phyloP scores from a whole-genome alignment of 352 stramenopile species.

The Stephanocyclus meneghinianus region DNA sequence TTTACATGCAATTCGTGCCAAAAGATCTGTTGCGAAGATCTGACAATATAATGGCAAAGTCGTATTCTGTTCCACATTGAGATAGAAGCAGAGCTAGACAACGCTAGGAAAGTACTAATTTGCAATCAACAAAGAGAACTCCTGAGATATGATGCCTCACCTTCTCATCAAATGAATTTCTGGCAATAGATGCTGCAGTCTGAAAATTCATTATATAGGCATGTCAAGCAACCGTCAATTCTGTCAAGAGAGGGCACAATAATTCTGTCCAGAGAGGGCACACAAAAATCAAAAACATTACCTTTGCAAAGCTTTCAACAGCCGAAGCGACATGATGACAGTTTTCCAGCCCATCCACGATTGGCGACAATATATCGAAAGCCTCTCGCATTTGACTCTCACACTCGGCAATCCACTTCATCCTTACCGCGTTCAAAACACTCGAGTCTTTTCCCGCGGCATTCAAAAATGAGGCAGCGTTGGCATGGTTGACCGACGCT shows the following conservation, averaged over 20 bases:
- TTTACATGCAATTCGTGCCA: slow-evolving; percentile 32
- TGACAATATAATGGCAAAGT: slow-evolving; percentile 34
- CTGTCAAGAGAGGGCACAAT: background rate
- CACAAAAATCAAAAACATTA: slow-evolving; percentile 9
- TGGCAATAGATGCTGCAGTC: slow-evolving; percentile 28
- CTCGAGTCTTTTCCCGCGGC: slow-evolving; percentile 14
- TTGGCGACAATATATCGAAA: slow-evolving; percentile 32
- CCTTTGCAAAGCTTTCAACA: slow-evolving; percentile 47
- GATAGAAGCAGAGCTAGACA: slow-evolving; percentile 1
- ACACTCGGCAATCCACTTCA: slow-evolving; percentile 18
- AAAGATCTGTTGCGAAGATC: slow-evolving; percentile 29
- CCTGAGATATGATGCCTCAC: too few relatives aligned
- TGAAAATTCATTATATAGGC: too few relatives aligned
- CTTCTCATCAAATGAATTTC: slow-evolving; percentile 16
- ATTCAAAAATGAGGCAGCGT: slow-evolving; percentile 35
- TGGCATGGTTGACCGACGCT: slow-evolving; percentile 30
- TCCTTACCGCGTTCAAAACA: background rate
- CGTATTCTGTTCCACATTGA: slow-evolving; percentile 9
- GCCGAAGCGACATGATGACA: slow-evolving; percentile 20
- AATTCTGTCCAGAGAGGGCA: too few relatives aligned
- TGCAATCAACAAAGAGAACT: too few relatives aligned
- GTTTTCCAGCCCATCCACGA: slow-evolving; percentile 15
- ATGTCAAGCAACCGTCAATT: too few relatives aligned
- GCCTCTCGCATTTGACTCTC: slow-evolving; percentile 25
- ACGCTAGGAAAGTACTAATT: too few relatives aligned